Conservation (phyloP, 2,329 filamentous ascomycete genomes). For the Cercospora sp. region DNA sequence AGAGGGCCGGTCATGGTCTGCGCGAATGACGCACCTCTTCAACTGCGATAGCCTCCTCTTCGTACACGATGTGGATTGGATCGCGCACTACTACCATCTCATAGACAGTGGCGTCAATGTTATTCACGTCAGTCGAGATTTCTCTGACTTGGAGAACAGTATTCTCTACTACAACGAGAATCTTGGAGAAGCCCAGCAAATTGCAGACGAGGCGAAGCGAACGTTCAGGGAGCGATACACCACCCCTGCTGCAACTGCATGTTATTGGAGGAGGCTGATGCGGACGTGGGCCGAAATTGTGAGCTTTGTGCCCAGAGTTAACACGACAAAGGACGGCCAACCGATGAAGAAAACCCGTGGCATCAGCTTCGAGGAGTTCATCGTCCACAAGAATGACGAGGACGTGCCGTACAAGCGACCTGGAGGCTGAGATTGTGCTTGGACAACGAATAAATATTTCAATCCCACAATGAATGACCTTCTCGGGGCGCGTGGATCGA, state of each 20-base stretch:
- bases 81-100: constrained; percentile 33
- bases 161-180: constrained; percentile 29
- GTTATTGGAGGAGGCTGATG: constrained; percentile 33
- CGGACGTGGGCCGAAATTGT: constrained; percentile 7
- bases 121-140: constrained; percentile 30
- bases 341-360: constrained; percentile 28
- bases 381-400: constrained; percentile 23
- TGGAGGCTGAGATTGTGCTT: neutral
- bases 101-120: constrained; percentile 30
- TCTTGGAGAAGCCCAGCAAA: constrained; percentile 25
- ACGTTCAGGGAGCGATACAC: constrained; percentile 31
- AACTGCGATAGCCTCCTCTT: constrained; percentile 33
- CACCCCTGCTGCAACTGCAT: constrained; percentile 34
- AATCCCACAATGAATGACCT: too few species aligned
- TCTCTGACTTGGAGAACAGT: constrained; percentile 29
- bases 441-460: neutral
- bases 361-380: constrained; percentile 30
- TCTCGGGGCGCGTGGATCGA: too few species aligned
- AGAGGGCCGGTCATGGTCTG: constrained; percentile 33
- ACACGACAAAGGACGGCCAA: constrained; percentile 25
- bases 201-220: constrained; percentile 24
- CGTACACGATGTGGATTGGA: constrained; percentile 34
- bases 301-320: neutral
- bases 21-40: constrained; percentile 35
- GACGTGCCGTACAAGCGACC: constrained; percentile 7